A percentile compares a stretch with the other conserved stretches of the same genome.
phyloP scores from a whole-genome alignment of 1,139 yeast species.

The Yamadazyma atlantica region DNA sequence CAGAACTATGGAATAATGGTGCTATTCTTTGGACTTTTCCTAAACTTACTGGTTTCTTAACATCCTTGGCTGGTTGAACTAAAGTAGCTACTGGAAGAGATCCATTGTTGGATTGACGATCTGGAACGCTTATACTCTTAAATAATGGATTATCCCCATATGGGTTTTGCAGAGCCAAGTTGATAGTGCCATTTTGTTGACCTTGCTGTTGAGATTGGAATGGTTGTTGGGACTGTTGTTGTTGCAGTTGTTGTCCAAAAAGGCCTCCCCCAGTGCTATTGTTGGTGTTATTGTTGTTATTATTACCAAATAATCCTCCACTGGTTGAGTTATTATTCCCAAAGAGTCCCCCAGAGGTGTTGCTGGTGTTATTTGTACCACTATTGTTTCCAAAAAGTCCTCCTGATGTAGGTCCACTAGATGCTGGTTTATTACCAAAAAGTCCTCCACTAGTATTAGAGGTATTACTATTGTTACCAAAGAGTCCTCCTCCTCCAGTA shows the following conservation, averaged over 20 bases:
- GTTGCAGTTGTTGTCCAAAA: slow-evolving; percentile 22
- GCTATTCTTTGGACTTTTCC: slow-evolving; percentile 64
- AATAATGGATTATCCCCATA: slow-evolving; percentile 71
- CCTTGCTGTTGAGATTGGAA: slow-evolving; percentile 24
- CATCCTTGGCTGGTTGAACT: slow-evolving; percentile 37
- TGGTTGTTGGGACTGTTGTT: slow-evolving; percentile 26
- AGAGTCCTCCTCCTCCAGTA: slow-evolving; percentile 9
- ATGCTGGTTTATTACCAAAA: slow-evolving; percentile 31
- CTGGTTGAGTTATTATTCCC: slow-evolving; percentile 17
- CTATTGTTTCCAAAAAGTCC: slow-evolving; percentile 35
- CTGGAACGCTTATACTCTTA: slow-evolving; percentile 36
- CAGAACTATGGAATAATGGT: slow-evolving; percentile 37
- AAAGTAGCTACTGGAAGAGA: slow-evolving; percentile 53
- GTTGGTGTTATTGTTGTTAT: slow-evolving; percentile 16
- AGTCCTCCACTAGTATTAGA: slow-evolving; percentile 27
- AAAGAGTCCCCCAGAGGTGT: slow-evolving; percentile 35
- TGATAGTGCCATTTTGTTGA: slow-evolving; percentile 24
- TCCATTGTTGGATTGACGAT: slow-evolving; percentile 18
- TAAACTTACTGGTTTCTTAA: slow-evolving; percentile 55
- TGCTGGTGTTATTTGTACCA: slow-evolving; percentile 9
- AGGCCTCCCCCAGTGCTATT: slow-evolving; percentile 22
- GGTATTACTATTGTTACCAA: slow-evolving; percentile 15
- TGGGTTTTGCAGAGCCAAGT: slow-evolving; percentile 62
- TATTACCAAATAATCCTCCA: slow-evolving; percentile 35
- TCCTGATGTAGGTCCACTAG: slow-evolving; percentile 16